Evolutionary conservation across 106 monocot species (phyloP).

Genomic region (Dioscorea alata): DNA sequence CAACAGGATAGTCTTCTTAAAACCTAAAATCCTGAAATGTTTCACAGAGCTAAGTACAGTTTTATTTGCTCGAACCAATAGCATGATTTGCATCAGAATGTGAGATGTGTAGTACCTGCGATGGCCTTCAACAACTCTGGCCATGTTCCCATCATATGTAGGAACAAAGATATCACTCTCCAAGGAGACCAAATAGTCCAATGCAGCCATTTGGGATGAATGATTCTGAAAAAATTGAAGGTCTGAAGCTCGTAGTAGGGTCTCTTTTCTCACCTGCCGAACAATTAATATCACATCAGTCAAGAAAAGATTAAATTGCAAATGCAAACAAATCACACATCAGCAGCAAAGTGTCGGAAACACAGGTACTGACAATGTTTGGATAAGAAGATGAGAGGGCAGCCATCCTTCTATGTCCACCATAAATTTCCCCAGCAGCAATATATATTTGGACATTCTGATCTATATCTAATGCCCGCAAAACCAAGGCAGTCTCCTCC

Average conservation of each 20-base stretch:
- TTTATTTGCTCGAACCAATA: neutral
- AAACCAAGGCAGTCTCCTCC: conserved; percentile 70
- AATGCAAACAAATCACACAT: neutral
- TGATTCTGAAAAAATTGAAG: conserved; percentile 80
- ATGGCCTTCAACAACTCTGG: conserved; percentile 92
- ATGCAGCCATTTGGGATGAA: conserved; percentile 91
- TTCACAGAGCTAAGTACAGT: neutral
- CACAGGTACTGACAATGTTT: conserved; percentile 50
- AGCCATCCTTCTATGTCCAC: conserved; percentile 78
- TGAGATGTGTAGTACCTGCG: conserved; percentile 43
- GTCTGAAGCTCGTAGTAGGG: conserved; percentile 61
- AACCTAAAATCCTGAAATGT: conserved; percentile 28
- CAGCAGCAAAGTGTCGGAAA: neutral
- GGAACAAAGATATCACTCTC: conserved; percentile 87
- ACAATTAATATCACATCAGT: neutral
- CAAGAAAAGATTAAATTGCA: neutral
- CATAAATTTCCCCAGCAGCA: conserved; percentile 91
- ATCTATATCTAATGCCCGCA: conserved; percentile 79
- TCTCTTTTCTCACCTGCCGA: conserved; percentile 77
- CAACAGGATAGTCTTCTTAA: conserved; percentile 41
- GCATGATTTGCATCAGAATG: neutral
- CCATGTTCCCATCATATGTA: conserved; percentile 92
- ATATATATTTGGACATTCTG: conserved; percentile 57
- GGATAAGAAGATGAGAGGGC: conserved; percentile 56
- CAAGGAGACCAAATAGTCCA: conserved; percentile 84